phyloP scores from a whole-genome alignment of 139 green algal genomes.

The Tetradesmus lagerheimii region DNA sequence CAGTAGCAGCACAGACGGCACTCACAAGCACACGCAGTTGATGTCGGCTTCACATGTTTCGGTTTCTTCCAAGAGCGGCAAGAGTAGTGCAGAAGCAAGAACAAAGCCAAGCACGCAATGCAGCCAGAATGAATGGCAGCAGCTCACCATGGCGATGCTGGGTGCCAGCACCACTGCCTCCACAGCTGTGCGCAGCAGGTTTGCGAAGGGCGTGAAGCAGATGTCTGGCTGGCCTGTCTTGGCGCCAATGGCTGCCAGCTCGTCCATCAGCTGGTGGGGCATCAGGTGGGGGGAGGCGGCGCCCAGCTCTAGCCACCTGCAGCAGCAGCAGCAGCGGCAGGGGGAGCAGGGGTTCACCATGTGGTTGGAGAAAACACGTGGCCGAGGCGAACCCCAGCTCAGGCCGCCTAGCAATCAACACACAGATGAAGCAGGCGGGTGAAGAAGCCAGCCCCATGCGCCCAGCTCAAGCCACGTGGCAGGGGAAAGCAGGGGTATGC shows the following conservation, averaged over 20 bases:
- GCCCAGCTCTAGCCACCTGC: slow-evolving; percentile 37
- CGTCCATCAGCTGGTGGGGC: slow-evolving; percentile 47
- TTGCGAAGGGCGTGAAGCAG: slow-evolving; percentile 24
- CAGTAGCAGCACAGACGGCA: neutral
- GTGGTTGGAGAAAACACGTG: too few relatives aligned
- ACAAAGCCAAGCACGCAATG: neutral
- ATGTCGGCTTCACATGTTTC: too few relatives aligned
- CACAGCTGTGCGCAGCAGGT: slow-evolving; percentile 37
- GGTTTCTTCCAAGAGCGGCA: too few relatives aligned
- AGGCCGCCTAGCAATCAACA: too few relatives aligned
- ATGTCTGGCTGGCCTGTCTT: slow-evolving; percentile 5
- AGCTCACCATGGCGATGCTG: slow-evolving; percentile 36
- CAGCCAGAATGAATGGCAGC: neutral
- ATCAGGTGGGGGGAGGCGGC: slow-evolving; percentile 24
- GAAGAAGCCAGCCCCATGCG: too few relatives aligned
- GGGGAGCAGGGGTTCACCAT: neutral
- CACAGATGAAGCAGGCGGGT: too few relatives aligned
- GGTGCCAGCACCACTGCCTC: slow-evolving; percentile 43
- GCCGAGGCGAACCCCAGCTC: too few relatives aligned
- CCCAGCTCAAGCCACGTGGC: too few relatives aligned
- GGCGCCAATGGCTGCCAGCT: slow-evolving; percentile 13
- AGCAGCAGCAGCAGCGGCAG: neutral
- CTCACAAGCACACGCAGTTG: neutral
- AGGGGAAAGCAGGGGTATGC: too few relatives aligned
- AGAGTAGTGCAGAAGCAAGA: neutral